A percentile compares a stretch with the other conserved stretches of the same genome.
Conservation (phyloP, 2,329 filamentous ascomycete genomes). For the Cryphonectria radicalis region DNA sequence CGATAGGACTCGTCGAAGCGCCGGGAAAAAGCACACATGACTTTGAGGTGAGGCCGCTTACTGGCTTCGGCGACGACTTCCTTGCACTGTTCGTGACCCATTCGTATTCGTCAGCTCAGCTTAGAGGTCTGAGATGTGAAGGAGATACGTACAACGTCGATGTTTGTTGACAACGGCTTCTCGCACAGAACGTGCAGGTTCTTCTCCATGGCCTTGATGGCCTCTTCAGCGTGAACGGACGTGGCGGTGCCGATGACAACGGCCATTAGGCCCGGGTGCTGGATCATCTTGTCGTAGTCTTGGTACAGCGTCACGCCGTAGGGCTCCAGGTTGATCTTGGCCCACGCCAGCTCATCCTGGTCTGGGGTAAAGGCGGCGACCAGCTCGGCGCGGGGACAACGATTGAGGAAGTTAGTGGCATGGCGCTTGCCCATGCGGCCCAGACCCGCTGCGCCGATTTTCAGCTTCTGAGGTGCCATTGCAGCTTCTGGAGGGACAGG, state of each 20-base stretch:
- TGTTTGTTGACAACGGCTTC: slow-evolving; percentile 62
- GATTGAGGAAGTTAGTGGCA: slow-evolving; percentile 47
- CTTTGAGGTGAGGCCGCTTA: slow-evolving; percentile 62
- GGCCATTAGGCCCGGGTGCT: slow-evolving; percentile 44
- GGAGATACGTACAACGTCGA: slow-evolving; percentile 56
- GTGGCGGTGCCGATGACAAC: slow-evolving; percentile 49
- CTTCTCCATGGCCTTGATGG: slow-evolving; percentile 58
- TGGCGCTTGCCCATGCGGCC: slow-evolving; percentile 59
- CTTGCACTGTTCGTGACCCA: slow-evolving; percentile 28
- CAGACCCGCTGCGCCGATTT: slow-evolving; percentile 53
- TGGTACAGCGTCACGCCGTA: slow-evolving; percentile 50
- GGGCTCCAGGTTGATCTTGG: slow-evolving; percentile 46
- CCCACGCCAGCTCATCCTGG: slow-evolving; percentile 44
- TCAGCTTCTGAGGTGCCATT: slow-evolving; percentile 36
- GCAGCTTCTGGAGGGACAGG: no score
- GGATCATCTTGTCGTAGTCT: slow-evolving; percentile 52
- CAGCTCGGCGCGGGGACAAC: slow-evolving; percentile 18
- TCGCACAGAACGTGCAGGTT: slow-evolving; percentile 63
- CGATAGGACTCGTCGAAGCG: slow-evolving; percentile 70
- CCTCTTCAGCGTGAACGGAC: slow-evolving; percentile 61
- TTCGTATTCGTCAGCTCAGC: not conserved
- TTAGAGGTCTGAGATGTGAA: not conserved
- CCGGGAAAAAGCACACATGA: slow-evolving; percentile 69
- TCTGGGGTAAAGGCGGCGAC: slow-evolving; percentile 21
- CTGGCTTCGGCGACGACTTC: slow-evolving; percentile 61